phyloP scores from a whole-genome alignment of 164 flowering plant genomes.

The Annona cherimola region DNA sequence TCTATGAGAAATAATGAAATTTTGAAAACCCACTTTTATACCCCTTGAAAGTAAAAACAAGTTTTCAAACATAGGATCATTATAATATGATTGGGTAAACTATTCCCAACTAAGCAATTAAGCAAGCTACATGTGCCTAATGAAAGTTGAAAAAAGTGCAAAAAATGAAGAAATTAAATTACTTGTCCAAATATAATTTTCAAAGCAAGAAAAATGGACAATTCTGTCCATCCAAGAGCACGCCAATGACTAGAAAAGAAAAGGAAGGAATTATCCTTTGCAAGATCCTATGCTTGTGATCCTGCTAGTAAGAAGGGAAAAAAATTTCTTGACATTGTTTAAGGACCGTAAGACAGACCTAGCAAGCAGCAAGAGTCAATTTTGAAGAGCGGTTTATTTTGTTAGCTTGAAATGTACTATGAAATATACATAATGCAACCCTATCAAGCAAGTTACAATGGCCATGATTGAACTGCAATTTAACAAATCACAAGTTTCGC shows the following conservation, averaged over 20 bases:
- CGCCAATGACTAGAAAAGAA: constrained; percentile 34
- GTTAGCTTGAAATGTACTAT: constrained; percentile 58
- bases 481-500: background rate
- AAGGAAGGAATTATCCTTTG: constrained; percentile 49
- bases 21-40: no score
- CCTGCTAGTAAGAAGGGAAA: constrained; percentile 27
- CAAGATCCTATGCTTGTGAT: constrained; percentile 51
- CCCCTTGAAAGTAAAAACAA: no score
- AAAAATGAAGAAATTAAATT: no score
- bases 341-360: background rate
- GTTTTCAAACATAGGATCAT: no score
- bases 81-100: no score
- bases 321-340: background rate
- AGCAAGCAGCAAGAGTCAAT: background rate
- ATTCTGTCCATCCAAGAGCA: constrained; percentile 23
- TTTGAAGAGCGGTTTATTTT: background rate
- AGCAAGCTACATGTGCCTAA: no score
- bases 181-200: no score
- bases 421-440: constrained; percentile 70
- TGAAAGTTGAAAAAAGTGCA: no score
- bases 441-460: constrained; percentile 65
- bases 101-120: no score
- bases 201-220: no score
- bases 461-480: constrained; percentile 65
- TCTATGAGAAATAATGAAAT: no score